These are phyloP conservation scores for Penicillium subrubescens DNA, from an alignment of 495 filamentous ascomycete genomes.

Conservation along the genomic window DNA sequence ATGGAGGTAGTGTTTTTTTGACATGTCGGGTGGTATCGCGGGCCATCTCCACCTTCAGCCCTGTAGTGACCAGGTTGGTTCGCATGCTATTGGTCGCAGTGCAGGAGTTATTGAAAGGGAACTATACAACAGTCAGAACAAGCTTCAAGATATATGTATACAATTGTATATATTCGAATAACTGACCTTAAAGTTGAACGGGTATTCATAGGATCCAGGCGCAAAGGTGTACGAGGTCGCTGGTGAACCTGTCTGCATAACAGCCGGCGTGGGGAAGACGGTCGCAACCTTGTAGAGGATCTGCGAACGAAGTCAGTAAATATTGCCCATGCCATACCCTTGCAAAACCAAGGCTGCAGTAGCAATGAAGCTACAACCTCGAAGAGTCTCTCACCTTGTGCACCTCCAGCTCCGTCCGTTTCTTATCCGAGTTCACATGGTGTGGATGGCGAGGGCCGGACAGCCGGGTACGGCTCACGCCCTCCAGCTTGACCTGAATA, in stretches of 20 bases:
- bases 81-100: constrained; percentile 59
- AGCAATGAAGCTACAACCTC: constrained; percentile 5
- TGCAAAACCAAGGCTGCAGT: background rate
- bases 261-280: constrained; percentile 62
- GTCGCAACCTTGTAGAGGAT: constrained; percentile 66
- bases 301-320: constrained; percentile 37
- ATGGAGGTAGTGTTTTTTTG: constrained; percentile 85
- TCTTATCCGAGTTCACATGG: constrained; percentile 59
- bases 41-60: constrained; percentile 60
- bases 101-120: constrained; percentile 93
- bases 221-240: constrained; percentile 63
- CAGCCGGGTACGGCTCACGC: constrained; percentile 74
- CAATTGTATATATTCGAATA: background rate
- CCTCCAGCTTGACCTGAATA: constrained; percentile 92
- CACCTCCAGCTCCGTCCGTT: constrained; percentile 67
- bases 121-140: constrained; percentile 32
- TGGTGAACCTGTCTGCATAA: constrained; percentile 47
- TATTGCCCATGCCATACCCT: background rate
- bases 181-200: constrained; percentile 81
- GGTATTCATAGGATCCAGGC: constrained; percentile 81
- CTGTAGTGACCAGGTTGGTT: constrained; percentile 57
- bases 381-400: constrained; percentile 63
- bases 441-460: constrained; percentile 56
- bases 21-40: constrained; percentile 64
- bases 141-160: background rate